A percentile compares a stretch with the other conserved stretches of the same genome.
These are phyloP conservation scores for Silene conica DNA, from an alignment of 148 eudicot species.

Conservation along the genomic window DNA sequence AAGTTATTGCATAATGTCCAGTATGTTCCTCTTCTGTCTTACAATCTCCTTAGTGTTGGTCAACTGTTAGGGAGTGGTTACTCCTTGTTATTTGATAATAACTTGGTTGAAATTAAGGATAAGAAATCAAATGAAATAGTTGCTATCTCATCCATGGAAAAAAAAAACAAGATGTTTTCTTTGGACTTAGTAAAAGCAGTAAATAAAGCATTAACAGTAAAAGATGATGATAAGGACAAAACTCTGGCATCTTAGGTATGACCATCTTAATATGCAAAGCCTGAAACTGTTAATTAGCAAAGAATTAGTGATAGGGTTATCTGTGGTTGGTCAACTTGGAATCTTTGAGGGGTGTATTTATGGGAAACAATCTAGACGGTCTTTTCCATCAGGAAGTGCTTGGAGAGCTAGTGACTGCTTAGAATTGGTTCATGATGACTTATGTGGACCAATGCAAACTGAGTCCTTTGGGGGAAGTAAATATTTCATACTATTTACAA, in stretches of 20 bases:
- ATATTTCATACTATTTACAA: no score
- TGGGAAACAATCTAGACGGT: conserved; percentile 12
- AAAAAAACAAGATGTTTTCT: no score
- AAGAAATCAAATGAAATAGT: neutral
- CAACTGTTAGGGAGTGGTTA: no score
- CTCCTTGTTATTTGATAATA: no score
- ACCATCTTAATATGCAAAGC: conserved; percentile 15
- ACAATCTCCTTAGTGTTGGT: no score
- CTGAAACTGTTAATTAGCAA: conserved; percentile 3
- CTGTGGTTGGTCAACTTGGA: conserved; percentile 11
- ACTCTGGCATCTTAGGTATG: conserved; percentile 12
- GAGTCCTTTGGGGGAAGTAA: no score
- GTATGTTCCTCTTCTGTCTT: neutral
- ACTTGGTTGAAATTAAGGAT: neutral
- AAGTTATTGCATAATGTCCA: neutral
- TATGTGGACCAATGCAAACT: conserved; percentile 12
- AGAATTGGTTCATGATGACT: conserved; percentile 4
- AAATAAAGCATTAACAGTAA: no score
- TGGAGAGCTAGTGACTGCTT: conserved; percentile 3
- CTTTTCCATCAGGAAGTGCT: conserved; percentile 9
- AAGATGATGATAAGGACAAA: no score
- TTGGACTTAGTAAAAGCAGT: no score
- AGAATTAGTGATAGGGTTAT: conserved; percentile 18
- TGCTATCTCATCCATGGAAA: neutral
- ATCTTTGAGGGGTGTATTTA: conserved; percentile 11